Percentiles rank a stretch among this genome's conserved stretches.
Conservation (phyloP, 169 alveolate species). For the Babesia ovis region DNA sequence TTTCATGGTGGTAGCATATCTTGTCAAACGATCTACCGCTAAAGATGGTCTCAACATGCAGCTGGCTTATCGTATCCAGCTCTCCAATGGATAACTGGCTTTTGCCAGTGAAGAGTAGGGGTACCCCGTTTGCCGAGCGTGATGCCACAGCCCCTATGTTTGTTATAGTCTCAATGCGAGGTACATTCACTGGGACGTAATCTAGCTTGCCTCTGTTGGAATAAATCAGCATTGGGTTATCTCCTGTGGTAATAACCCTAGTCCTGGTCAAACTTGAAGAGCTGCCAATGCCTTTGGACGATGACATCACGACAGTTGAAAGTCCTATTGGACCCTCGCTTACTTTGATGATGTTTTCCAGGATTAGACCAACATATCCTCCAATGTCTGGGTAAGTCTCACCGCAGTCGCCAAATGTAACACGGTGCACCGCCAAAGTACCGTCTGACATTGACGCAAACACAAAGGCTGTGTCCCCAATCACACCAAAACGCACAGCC, state of each 20-base stretch:
- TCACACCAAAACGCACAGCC: conserved; percentile 37
- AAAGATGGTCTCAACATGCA: conserved; percentile 50
- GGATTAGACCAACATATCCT: background rate
- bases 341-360: conserved; percentile 20
- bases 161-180: conserved; percentile 11
- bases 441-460: conserved; percentile 61
- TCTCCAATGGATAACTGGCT: conserved; percentile 30
- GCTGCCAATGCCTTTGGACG: background rate
- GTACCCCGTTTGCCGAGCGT: background rate
- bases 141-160: background rate
- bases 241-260: conserved; percentile 44
- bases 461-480: conserved; percentile 16
- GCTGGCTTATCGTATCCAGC: conserved; percentile 25
- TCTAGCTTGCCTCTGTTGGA: conserved; percentile 39
- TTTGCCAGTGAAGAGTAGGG: conserved; percentile 13
- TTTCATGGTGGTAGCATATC: conserved; percentile 39
- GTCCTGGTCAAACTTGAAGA: conserved; percentile 7
- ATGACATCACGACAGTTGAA: background rate
- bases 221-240: conserved; percentile 37
- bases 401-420: background rate
- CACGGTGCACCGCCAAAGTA: conserved; percentile 18
- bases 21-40: conserved; percentile 51
- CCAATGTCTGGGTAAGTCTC: background rate
- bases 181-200: conserved; percentile 29
- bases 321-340: conserved; percentile 34